Conservation (phyloP, 1,284 basidiomycete genomes). For the Cystobasidium slooffiae region DNA sequence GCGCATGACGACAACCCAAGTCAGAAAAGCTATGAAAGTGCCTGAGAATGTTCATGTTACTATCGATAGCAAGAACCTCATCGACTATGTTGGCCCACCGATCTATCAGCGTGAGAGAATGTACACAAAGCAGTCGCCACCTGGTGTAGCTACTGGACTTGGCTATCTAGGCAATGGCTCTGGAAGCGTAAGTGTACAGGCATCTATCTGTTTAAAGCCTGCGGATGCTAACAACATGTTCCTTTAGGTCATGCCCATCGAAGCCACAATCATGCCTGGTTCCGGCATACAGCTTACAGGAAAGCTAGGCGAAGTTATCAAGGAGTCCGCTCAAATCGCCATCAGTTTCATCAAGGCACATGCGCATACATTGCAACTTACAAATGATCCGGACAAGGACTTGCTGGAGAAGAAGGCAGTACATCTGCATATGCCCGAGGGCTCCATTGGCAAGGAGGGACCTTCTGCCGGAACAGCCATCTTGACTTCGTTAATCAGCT, state of each 20-base stretch:
- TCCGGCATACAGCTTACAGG: slow-evolving; percentile 74
- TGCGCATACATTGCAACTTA: slow-evolving; percentile 78
- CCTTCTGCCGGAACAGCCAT: slow-evolving; percentile 76
- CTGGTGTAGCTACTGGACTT: slow-evolving; percentile 75
- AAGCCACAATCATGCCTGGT: slow-evolving; percentile 75
- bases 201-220: not conserved
- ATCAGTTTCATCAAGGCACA: slow-evolving; percentile 72
- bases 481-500: slow-evolving; percentile 71
- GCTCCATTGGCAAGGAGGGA: slow-evolving; percentile 75
- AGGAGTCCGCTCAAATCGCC: slow-evolving; percentile 84
- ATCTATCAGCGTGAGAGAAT: slow-evolving; percentile 94
- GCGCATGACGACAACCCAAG: slow-evolving; percentile 69
- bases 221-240: not conserved
- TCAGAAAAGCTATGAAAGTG: slow-evolving; percentile 79
- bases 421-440: slow-evolving; percentile 78
- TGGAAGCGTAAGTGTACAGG: slow-evolving; percentile 68
- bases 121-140: slow-evolving; percentile 78
- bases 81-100: slow-evolving; percentile 95
- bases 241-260: slow-evolving; percentile 70
- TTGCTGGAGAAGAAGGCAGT: slow-evolving; percentile 78
- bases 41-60: slow-evolving; percentile 77
- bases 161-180: slow-evolving; percentile 87
- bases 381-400: slow-evolving; percentile 68
- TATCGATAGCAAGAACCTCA: slow-evolving; percentile 84
- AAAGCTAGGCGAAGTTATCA: slow-evolving; percentile 78